Percentiles rank a stretch among this genome's conserved stretches.
phyloP scores from a whole-genome alignment of 2,329 filamentous ascomycete species.

The Botrytis fragariae region DNA sequence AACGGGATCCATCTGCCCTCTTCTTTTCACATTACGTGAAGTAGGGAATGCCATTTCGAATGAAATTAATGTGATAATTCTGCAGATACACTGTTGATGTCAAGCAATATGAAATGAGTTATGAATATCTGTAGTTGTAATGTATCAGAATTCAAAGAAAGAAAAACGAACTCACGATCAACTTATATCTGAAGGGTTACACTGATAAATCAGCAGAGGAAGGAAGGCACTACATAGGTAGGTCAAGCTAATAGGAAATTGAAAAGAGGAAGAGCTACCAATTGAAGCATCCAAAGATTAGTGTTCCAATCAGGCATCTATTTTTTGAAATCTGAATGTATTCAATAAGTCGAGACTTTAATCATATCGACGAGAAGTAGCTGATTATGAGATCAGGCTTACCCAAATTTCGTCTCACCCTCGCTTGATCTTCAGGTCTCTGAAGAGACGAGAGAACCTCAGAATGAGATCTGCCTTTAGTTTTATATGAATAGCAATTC shows the following conservation, averaged over 20 bases:
- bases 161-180: not conserved
- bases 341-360: no score
- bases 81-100: not conserved
- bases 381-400: no score
- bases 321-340: no score
- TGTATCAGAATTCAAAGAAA: not conserved
- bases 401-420: no score
- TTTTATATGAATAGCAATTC: no score
- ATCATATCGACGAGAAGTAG: no score
- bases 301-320: no score
- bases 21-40: not conserved
- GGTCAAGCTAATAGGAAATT: not conserved
- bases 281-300: not conserved
- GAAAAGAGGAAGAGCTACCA: not conserved
- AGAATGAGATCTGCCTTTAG: no score
- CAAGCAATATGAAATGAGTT: not conserved
- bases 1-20: not conserved
- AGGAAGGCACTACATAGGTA: not conserved
- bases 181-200: not conserved
- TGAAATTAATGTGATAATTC: not conserved
- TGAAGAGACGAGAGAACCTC: no score
- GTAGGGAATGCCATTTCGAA: not conserved
- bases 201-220: not conserved
- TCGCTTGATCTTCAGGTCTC: no score
- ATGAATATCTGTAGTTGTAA: not conserved